These are phyloP conservation scores for Neltuma alba DNA, from an alignment of 306 rosid genomes.

Conservation along the genomic window DNA sequence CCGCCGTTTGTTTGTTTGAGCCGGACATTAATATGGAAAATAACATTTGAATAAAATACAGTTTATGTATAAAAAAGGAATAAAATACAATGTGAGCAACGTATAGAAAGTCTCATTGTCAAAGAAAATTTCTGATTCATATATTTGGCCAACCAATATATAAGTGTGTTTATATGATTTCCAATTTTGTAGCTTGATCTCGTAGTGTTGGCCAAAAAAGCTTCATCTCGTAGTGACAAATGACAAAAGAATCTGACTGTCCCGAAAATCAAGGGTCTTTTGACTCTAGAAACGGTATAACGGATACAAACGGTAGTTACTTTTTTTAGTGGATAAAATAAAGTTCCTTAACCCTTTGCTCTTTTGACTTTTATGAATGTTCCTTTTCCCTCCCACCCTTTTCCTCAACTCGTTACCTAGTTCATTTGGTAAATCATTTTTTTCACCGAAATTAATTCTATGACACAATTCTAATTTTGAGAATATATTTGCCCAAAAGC, in stretches of 20 bases:
- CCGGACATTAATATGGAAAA: slow-evolving; percentile 30
- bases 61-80: background rate
- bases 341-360: slow-evolving; percentile 8
- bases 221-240: background rate
- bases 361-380: slow-evolving; percentile 13
- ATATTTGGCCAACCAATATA: background rate
- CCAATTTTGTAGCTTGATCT: background rate
- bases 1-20: slow-evolving; percentile 13
- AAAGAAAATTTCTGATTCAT: background rate
- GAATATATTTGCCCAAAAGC: too few relatives aligned
- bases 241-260: slow-evolving; percentile 42
- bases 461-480: background rate
- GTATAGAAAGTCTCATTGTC: background rate
- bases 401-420: slow-evolving; percentile 17
- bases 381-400: slow-evolving; percentile 10
- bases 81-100: background rate
- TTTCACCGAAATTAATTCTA: background rate
- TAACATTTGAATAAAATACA: slow-evolving; percentile 7
- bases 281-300: too few relatives aligned
- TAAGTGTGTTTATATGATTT: background rate
- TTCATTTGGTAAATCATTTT: background rate
- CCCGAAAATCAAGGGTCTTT: slow-evolving; percentile 35
- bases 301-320: too few relatives aligned
- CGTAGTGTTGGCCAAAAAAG: too few relatives aligned
- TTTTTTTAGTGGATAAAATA: slow-evolving; percentile 40